Evolutionary conservation across 2,329 filamentous ascomycete species (phyloP), one percentile per base, ranked within the genome.

Genomic region (Westerdykella aurantiaca): DNA sequence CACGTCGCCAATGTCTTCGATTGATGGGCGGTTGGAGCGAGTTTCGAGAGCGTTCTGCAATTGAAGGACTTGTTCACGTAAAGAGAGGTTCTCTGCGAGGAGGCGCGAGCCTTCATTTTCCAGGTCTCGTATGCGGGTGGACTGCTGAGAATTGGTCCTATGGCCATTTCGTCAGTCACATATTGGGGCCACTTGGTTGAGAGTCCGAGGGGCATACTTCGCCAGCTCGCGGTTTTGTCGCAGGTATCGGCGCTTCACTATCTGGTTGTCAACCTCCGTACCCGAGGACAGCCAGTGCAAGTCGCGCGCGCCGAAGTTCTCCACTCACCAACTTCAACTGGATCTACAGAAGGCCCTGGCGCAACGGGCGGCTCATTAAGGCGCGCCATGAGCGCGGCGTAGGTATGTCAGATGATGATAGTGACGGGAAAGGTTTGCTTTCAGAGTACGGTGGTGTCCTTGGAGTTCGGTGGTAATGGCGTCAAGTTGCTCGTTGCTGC

Each of bases 201-300:
- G 29, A 23, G 11, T 37, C 13, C 3, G 17, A 31, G 12, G 35
- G 43, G 48, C 60, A 40, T 63, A 72, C 69, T 74, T 76, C 46
- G 86, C 86, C 51, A 93, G 84, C 59, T 93, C 87, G 68, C 86
- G 80, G 64, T 94, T 94, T 64, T 93, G 88, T 43, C 87, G 80
- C 57, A 90, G 73, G 61, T 90, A 88, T 63, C 85, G 83, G 59
- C 84, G 80, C 64, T 87, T 86, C 47, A 91, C 86, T 90, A 56
- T 21, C 38, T 40, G 11, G 5, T 13, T 22, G 18, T 21, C 2
- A 10, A 25, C 21, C 21, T 37, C 42, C 17, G 48, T 43, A 31
- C 2, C 14, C 4, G 11, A 6, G 31, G 37, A 13, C 34, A 35
- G 10, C 13, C 13, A 37, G 51, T 49, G 43, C 49, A 44, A 21